Conservation (phyloP, 306 rosid species). For the Pterocarpus macrocarpus region DNA sequence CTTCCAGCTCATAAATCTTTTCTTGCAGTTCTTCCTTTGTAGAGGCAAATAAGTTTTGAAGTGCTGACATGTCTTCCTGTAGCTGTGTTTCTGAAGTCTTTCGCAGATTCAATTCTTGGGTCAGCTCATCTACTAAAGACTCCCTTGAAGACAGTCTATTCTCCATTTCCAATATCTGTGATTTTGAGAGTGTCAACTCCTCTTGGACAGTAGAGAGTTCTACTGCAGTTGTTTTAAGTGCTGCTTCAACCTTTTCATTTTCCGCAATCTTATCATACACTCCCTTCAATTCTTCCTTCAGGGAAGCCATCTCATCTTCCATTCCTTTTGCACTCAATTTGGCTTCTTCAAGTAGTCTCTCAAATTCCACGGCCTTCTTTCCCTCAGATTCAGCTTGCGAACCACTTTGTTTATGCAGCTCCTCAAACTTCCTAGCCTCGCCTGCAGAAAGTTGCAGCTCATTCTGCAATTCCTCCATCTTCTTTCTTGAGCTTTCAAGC, state of each 20-base stretch:
- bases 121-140: slow-evolving; percentile 62
- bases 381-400: slow-evolving; percentile 79
- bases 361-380: slow-evolving; percentile 72
- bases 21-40: slow-evolving; percentile 79
- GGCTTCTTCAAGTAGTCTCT: slow-evolving; percentile 78
- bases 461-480: slow-evolving; percentile 69
- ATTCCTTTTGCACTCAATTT: slow-evolving; percentile 61
- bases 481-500: slow-evolving; percentile 76
- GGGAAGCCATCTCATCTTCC: slow-evolving; percentile 74
- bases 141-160: slow-evolving; percentile 69
- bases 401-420: slow-evolving; percentile 88
- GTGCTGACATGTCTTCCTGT: slow-evolving; percentile 77
- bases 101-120: slow-evolving; percentile 60
- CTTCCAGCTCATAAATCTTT: slow-evolving; percentile 73
- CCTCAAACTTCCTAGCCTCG: slow-evolving; percentile 78
- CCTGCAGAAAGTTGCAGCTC: slow-evolving; percentile 64
- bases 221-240: slow-evolving; percentile 68
- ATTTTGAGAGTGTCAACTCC: slow-evolving; percentile 71
- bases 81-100: slow-evolving; percentile 73
- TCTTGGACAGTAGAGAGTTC: slow-evolving; percentile 78
- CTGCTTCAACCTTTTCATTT: slow-evolving; percentile 77
- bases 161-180: slow-evolving; percentile 67
- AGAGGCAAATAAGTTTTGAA: slow-evolving; percentile 62
- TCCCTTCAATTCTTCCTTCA: slow-evolving; percentile 83
- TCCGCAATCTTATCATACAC: slow-evolving; percentile 72